phyloP scores from a whole-genome alignment of 73 alveolate genomes.

The Paramecium octaurelia region DNA sequence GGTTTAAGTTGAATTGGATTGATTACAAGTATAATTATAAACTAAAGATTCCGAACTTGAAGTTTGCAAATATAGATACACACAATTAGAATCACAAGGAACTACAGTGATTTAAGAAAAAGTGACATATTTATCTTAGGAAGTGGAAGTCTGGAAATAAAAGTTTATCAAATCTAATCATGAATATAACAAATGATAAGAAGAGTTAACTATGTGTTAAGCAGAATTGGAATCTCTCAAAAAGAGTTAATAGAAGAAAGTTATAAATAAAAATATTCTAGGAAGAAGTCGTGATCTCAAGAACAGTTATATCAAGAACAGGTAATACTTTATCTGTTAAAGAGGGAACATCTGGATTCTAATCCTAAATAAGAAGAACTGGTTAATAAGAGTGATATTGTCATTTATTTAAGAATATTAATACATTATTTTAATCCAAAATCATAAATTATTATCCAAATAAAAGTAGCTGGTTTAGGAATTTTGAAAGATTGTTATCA shows the following conservation, averaged over 20 bases:
- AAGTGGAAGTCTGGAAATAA: conserved; percentile 23
- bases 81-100: conserved; percentile 4
- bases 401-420: not conserved
- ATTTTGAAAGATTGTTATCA: no score
- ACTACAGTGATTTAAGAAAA: conserved; percentile 24
- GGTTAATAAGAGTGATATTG: not conserved
- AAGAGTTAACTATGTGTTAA: conserved; percentile 8
- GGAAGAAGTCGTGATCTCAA: not conserved
- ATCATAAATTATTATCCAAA: no score
- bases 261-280: not conserved
- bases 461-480: no score
- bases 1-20: not conserved
- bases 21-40: not conserved
- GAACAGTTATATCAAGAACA: not conserved
- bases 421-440: not conserved
- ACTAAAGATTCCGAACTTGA: not conserved
- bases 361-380: not conserved
- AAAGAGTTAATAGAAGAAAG: not conserved
- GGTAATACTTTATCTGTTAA: not conserved
- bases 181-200: not conserved
- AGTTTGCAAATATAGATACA: not conserved
- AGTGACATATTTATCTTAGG: not conserved
- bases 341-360: not conserved
- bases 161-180: not conserved
- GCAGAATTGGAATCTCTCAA: not conserved